phyloP scores from a whole-genome alignment of 2,329 filamentous ascomycete species.

The Cryphonectria japonica region DNA sequence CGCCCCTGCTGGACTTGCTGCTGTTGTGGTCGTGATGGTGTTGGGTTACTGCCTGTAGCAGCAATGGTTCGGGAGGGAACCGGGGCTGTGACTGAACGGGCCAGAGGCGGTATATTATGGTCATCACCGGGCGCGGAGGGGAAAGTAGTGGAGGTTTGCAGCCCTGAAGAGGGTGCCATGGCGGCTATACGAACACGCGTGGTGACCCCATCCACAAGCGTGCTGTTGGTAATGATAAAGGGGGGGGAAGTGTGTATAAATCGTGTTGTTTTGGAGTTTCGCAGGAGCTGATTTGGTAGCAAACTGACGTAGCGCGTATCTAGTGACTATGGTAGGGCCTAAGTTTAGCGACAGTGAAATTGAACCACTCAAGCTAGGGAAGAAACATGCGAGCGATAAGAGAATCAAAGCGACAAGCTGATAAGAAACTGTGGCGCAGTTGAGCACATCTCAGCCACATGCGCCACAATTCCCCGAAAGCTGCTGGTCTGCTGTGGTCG shows the following conservation, averaged over 20 bases:
- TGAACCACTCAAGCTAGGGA: background rate
- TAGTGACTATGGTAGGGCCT: background rate
- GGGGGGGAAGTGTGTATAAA: background rate
- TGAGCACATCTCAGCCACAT: background rate
- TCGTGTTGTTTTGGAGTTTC: background rate
- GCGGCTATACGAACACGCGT: conserved; percentile 22
- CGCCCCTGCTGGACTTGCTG: conserved; percentile 37
- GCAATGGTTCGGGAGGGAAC: conserved; percentile 33
- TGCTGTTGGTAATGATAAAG: background rate
- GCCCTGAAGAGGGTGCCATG: conserved; percentile 39
- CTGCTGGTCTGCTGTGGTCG: no score
- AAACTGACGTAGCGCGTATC: background rate
- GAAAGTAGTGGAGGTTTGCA: conserved; percentile 33
- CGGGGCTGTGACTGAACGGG: conserved; percentile 48
- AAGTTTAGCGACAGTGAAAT: background rate
- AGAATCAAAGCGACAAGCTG: background rate
- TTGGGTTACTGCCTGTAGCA: background rate
- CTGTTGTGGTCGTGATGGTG: background rate
- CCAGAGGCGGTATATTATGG: conserved; percentile 37
- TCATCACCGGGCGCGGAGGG: background rate
- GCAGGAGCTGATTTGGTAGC: background rate
- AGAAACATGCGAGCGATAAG: background rate
- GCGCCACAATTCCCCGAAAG: background rate
- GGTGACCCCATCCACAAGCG: conserved; percentile 23
- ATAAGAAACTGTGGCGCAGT: background rate